Conservation (phyloP, 106 monocot genomes). For the Cymbidium sinense region DNA sequence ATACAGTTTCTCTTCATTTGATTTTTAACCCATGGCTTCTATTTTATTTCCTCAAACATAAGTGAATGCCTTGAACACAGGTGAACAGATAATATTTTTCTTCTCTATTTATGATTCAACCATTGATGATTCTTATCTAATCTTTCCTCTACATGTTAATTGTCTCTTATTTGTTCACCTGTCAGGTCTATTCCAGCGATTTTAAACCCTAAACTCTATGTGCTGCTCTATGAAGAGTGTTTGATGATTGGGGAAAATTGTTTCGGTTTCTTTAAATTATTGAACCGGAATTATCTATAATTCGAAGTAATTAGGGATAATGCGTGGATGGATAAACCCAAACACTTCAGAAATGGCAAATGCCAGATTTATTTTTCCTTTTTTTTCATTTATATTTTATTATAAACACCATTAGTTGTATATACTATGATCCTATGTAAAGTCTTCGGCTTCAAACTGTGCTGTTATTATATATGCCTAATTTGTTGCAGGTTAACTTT, state of each 20-base stretch:
- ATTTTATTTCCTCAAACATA: not conserved
- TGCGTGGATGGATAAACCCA: not conserved
- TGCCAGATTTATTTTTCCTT: constrained; percentile 4
- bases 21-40: not conserved
- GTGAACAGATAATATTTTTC: not conserved
- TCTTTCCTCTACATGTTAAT: not conserved
- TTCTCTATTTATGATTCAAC: not conserved
- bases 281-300: not conserved
- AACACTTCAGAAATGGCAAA: not conserved
- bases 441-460: not conserved
- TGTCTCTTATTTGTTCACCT: not conserved
- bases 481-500: not conserved
- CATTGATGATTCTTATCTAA: not conserved
- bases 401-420: not conserved
- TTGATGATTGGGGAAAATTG: not conserved
- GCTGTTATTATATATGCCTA: not conserved
- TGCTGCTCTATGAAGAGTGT: not conserved
- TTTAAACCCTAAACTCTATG: not conserved
- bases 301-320: not conserved
- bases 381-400: not conserved
- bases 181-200: not conserved
- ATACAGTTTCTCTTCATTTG: not conserved
- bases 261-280: not conserved
- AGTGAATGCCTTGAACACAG: no score
- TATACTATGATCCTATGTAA: not conserved